Base-by-base conservation (phyloP, 352 stramenopile species). In the Pythium brachiatum region DNA sequence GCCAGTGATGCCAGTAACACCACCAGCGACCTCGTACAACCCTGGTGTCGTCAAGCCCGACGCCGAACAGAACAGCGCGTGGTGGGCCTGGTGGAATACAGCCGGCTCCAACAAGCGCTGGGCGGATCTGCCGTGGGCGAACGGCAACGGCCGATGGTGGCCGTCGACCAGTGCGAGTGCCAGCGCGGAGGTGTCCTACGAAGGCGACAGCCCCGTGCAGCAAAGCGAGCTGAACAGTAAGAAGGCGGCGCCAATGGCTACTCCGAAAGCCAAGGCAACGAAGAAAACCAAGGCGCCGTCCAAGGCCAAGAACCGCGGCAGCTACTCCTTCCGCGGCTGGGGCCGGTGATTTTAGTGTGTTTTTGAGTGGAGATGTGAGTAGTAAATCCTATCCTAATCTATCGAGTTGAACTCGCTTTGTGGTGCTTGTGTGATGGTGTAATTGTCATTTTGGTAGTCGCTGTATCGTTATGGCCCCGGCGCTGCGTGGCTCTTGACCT, bases 401-500 rank as follows among this genome's bases (percentile, higher is more conserved):
- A 48, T 48, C 38, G 7, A 48, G n/a, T 48, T 48, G 25, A 23
- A 20, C 11, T 46, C 11, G 16, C 16, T 21, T 15, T 21, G 7
- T 46, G n/a, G n/a, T n/a, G n/a, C n/a, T n/a, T n/a, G 25, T 34
- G 32, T 36, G 20, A 43, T 27, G 26, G 29, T 41, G 48, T 23
- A 21, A 39, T 23, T 41, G 48, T 43, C 41, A 7, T 55, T 26
- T 3, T 44, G n/a, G n/a, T n/a, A n/a, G n/a, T n/a, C n/a, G n/a
- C n/a, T n/a, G n/a, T 44, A 44, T 21, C 36, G 15, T 44, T 18
- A 48, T 48, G 41, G 41, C 1, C 47, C 41, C 20, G 5, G 1
- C 7, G 41, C 18, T 26, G 41, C 41, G 15, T 27, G 20, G 47
- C 18, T 38, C 29, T 64, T 69, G 55, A 69, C 62, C 70, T 95